These are phyloP conservation scores for Agrocybe praecox DNA, from an alignment of 768 basidiomycete species.

Conservation along the genomic window DNA sequence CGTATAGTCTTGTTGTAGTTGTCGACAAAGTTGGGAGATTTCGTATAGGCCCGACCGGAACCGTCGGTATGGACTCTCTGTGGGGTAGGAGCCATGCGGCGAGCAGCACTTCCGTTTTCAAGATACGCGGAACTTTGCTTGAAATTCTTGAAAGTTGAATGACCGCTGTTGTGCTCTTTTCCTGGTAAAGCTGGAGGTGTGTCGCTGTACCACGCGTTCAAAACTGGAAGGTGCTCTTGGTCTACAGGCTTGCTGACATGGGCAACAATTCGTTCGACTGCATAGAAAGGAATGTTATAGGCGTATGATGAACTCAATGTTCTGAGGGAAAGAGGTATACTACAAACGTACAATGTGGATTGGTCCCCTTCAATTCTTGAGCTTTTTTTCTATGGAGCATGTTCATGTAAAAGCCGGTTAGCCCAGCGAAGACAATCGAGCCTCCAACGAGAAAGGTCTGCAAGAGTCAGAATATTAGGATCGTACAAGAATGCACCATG, in stretches of 20 bases:
- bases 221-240: slow-evolving; percentile 10
- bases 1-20: slow-evolving; percentile 31
- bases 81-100: slow-evolving; percentile 29
- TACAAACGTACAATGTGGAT: slow-evolving; percentile 31
- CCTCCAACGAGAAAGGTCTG: slow-evolving; percentile 32
- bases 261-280: slow-evolving; percentile 35
- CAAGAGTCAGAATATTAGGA: background rate
- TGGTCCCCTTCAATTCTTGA: slow-evolving; percentile 25
- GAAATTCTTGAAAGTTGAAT: slow-evolving; percentile 26
- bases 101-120: slow-evolving; percentile 13
- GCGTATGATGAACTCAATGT: background rate
- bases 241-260: slow-evolving; percentile 20
- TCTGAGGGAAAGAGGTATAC: background rate
- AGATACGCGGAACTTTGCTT: slow-evolving; percentile 20
- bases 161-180: slow-evolving; percentile 28
- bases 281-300: background rate
- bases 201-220: slow-evolving; percentile 13
- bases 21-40: slow-evolving; percentile 34
- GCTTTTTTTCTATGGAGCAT: slow-evolving; percentile 27
- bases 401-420: slow-evolving; percentile 31
- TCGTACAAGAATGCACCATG: background rate
- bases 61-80: slow-evolving; percentile 28
- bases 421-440: slow-evolving; percentile 23
- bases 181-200: slow-evolving; percentile 15
- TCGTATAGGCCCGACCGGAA: slow-evolving; percentile 29